Evolutionary conservation across 2,329 filamentous ascomycete species (phyloP).

Genomic region (Fusarium lyarnte): DNA sequence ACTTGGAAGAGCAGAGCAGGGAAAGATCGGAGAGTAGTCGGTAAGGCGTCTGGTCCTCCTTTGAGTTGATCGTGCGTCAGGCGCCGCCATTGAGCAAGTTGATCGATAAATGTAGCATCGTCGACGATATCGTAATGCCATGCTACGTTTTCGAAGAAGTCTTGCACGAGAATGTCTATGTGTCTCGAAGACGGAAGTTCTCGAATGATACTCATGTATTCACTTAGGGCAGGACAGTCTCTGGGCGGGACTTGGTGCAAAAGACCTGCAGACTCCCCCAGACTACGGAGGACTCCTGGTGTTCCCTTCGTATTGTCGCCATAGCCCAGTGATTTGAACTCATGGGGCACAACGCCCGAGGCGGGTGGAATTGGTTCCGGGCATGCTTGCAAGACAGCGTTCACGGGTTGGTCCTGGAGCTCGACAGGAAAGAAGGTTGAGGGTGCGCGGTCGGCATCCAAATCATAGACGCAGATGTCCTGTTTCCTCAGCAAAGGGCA

Average conservation of each 20-base stretch:
- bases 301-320: background rate
- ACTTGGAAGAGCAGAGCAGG: background rate
- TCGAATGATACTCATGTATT: background rate
- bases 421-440: background rate
- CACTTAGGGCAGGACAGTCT: background rate
- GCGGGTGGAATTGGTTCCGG: background rate
- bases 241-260: accelerated
- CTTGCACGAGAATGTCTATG: background rate
- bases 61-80: background rate
- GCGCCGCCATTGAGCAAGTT: background rate
- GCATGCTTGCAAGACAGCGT: background rate
- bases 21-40: background rate
- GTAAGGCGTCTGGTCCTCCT: background rate
- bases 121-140: background rate
- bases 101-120: background rate
- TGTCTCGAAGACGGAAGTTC: background rate
- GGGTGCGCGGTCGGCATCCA: background rate
- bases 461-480: background rate
- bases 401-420: background rate
- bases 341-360: background rate
- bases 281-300: background rate
- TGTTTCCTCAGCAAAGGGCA: accelerated
- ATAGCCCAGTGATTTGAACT: background rate
- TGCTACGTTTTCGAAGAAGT: background rate
- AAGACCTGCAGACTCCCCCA: background rate